Percentiles rank a stretch among this genome's conserved stretches.
These are phyloP conservation scores for Rhizopogon sp. DNA, from an alignment of 768 basidiomycete genomes.

Conservation along the genomic window DNA sequence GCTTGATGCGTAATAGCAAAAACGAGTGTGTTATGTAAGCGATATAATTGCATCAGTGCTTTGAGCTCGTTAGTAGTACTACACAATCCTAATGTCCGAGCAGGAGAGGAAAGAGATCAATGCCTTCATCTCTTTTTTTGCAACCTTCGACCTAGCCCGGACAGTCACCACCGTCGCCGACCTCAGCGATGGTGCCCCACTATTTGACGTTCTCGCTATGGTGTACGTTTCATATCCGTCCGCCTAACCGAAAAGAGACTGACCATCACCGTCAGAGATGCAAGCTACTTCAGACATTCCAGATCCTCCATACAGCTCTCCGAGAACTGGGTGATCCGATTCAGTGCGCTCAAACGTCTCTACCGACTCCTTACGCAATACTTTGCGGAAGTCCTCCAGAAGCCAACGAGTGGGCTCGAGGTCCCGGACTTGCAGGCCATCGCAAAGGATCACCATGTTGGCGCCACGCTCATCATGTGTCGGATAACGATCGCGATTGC, in stretches of 20 bases:
- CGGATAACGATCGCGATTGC: slow-evolving; percentile 80
- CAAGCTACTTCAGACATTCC: slow-evolving; percentile 68
- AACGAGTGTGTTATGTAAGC: too few relatives aligned
- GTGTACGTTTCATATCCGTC: slow-evolving; percentile 49
- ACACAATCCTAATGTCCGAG: slow-evolving; percentile 27
- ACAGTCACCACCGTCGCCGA: slow-evolving; percentile 60
- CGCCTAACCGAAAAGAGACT: background rate
- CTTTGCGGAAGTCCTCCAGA: slow-evolving; percentile 78
- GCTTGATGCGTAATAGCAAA: too few relatives aligned
- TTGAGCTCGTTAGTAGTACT: background rate
- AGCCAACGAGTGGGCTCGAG: slow-evolving; percentile 69
- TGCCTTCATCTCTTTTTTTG: slow-evolving; percentile 79
- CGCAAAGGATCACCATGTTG: slow-evolving; percentile 67
- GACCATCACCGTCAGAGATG: slow-evolving; percentile 48
- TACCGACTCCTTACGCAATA: slow-evolving; percentile 89
- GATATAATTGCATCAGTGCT: too few relatives aligned
- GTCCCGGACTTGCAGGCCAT: slow-evolving; percentile 87
- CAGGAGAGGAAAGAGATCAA: slow-evolving; percentile 58
- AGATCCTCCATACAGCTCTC: slow-evolving; percentile 56
- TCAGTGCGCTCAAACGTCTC: slow-evolving; percentile 76
- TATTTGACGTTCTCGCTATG: slow-evolving; percentile 69
- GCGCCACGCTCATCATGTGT: slow-evolving; percentile 70
- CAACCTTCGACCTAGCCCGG: slow-evolving; percentile 62
- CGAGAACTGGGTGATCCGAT: slow-evolving; percentile 89
- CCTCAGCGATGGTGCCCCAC: slow-evolving; percentile 74